Base-by-base conservation (phyloP, 306 rosid species). In the Fagus sylvatica region DNA sequence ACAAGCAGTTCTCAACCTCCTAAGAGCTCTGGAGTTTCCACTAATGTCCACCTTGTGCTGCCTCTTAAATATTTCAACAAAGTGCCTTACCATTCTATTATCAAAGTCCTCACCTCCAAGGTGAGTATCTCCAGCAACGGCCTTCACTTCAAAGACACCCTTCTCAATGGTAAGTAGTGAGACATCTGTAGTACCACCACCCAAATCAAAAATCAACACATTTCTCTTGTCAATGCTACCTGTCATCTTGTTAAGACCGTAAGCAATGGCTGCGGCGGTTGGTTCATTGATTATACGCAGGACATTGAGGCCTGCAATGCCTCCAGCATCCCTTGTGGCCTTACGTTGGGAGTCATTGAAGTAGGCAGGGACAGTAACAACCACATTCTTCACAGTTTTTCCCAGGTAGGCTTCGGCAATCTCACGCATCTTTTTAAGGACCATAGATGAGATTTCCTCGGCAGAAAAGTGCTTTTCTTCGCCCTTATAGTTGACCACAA, bases 91-190 rank as follows among this genome's bases (percentile, higher is more conserved):
- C 89, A 86, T 59, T 60, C 76, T 48, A 53, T 74, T 75, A 33
- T 75, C 80, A 13, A 86, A 57, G 55, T 86, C 85, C 34, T 75
- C 87, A 2, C 85, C 85, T 2, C 85, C 83, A 0, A 86, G 83
- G 40, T 80, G 89, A 13, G 80, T 76, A 57, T 77, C 75, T 12
- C 89, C 87, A 17, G 79, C 83, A n/a, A 84, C 83, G 0, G 48
- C 19, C 11, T 8, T 40, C 15, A 69, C 80, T 69, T 77, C 49
- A 40, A 76, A 76, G 4, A 1, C 53, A 54, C 59, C 28, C 1
- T 40, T 33, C 1, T 61, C 54, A 22, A 76, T 40, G 7, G 68
- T 68, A 32, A 76, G 56, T 0, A 77, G 39, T 17, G 80, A 77
- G 5, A 77, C 67, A 56, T 77, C 80, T 11, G 53, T n/a, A 43